These are phyloP conservation scores for Fusarium sp. DNA, from an alignment of 2,329 filamentous ascomycete species.

Conservation along the genomic window DNA sequence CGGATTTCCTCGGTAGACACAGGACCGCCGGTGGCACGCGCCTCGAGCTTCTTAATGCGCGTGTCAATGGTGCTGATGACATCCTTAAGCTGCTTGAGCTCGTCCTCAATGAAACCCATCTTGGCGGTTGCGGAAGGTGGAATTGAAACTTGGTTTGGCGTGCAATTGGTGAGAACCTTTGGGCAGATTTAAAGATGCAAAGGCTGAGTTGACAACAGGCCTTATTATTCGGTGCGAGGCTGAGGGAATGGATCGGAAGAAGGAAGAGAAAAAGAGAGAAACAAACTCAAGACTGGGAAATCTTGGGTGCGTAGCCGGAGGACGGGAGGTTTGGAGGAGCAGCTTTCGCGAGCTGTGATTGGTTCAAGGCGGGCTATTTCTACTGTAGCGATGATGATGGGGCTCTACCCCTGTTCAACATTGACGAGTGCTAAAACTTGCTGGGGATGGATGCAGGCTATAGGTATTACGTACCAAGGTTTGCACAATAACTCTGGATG, in stretches of 20 bases:
- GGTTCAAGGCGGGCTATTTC: conserved; percentile 28
- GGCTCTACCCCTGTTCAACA: conserved; percentile 26
- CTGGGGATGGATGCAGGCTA: conserved; percentile 31
- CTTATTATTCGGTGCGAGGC: conserved; percentile 30
- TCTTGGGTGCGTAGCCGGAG: conserved; percentile 49
- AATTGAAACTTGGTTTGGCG: conserved; percentile 34
- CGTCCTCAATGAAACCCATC: conserved; percentile 91
- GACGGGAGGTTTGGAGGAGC: conserved; percentile 47
- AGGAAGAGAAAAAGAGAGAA: conserved; percentile 36
- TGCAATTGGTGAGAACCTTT: conserved; percentile 32
- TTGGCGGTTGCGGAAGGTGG: conserved; percentile 52
- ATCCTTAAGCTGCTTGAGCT: conserved; percentile 86
- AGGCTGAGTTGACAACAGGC: conserved; percentile 17
- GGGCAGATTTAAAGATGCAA: conserved; percentile 24
- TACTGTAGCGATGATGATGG: conserved; percentile 38
- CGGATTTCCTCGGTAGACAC: conserved; percentile 75
- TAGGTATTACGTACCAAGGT: neutral
- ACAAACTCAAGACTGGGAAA: conserved; percentile 45
- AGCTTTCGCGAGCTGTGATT: conserved; percentile 44
- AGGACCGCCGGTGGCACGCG: conserved; percentile 70
- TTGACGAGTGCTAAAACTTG: conserved; percentile 12
- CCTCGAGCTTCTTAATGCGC: conserved; percentile 87
- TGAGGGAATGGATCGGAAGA: conserved; percentile 19
- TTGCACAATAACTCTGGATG: neutral
- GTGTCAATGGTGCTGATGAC: conserved; percentile 85